Conservation (phyloP, 257 asterid species). For the Anisodus acutangulus region DNA sequence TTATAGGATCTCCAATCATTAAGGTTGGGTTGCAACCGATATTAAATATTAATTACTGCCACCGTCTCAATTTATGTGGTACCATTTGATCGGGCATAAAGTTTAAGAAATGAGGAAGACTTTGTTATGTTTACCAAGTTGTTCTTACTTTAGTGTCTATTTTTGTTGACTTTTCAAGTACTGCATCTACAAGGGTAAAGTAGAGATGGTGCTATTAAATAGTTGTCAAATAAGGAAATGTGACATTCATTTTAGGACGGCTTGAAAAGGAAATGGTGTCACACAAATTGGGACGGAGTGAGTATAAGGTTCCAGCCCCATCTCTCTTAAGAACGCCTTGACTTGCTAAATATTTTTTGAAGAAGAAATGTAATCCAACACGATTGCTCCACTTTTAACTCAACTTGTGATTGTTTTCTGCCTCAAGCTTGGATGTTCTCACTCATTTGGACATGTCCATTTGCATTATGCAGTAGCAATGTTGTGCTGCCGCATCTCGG, state of each 20-base stretch:
- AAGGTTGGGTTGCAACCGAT: background rate
- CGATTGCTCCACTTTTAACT: background rate
- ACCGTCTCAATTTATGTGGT: no score
- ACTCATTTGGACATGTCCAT: background rate
- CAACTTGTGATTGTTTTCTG: background rate
- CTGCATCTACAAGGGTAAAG: no score
- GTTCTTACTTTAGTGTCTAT: no score
- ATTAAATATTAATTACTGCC: background rate
- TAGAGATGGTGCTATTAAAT: no score
- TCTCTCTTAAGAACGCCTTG: background rate
- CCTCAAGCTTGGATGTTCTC: background rate
- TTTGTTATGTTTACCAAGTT: no score
- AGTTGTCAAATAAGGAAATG: no score
- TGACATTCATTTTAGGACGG: no score
- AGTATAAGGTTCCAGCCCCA: background rate
- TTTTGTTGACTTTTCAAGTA: no score
- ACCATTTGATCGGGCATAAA: no score
- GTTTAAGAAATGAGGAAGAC: no score
- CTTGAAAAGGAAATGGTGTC: no score
- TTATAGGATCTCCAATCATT: background rate
- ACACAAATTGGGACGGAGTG: no score
- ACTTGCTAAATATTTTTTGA: background rate
- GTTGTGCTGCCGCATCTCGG: background rate
- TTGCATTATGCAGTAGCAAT: background rate
- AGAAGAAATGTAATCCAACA: background rate